These are phyloP conservation scores for Phaeosphaeria sp. DNA, from an alignment of 2,329 filamentous ascomycete species.

Conservation along the genomic window DNA sequence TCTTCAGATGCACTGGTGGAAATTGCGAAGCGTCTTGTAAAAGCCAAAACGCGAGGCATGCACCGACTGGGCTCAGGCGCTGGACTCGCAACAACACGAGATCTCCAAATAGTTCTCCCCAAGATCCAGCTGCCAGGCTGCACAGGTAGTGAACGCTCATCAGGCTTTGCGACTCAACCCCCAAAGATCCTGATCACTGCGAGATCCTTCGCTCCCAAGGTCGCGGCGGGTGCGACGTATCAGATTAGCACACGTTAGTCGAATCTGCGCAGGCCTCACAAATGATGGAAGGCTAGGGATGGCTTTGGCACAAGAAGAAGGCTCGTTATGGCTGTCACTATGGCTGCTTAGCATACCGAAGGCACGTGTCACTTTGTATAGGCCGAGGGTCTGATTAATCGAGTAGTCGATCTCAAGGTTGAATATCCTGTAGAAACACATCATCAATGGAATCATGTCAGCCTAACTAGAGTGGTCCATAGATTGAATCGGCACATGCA, in stretches of 20 bases:
- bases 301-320: neutral
- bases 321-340: neutral
- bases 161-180: no score
- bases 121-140: neutral
- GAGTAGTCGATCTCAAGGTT: conserved; percentile 1
- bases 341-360: neutral
- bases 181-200: neutral
- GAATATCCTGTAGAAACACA: neutral
- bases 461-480: neutral
- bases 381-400: neutral
- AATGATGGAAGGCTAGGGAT: neutral
- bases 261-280: neutral
- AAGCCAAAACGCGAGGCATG: neutral
- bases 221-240: neutral
- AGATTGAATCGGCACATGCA: conserved; percentile 36
- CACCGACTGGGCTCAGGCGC: no score
- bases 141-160: no score
- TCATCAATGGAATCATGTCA: neutral
- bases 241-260: neutral
- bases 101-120: no score
- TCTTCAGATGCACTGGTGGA: neutral
- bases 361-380: no score
- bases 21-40: neutral
- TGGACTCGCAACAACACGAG: no score
- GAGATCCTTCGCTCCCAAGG: neutral